Evolutionary conservation across 441 rosid species (phyloP), one percentile per base, ranked within the genome.

Genomic region (Euphorbia celastroides): DNA sequence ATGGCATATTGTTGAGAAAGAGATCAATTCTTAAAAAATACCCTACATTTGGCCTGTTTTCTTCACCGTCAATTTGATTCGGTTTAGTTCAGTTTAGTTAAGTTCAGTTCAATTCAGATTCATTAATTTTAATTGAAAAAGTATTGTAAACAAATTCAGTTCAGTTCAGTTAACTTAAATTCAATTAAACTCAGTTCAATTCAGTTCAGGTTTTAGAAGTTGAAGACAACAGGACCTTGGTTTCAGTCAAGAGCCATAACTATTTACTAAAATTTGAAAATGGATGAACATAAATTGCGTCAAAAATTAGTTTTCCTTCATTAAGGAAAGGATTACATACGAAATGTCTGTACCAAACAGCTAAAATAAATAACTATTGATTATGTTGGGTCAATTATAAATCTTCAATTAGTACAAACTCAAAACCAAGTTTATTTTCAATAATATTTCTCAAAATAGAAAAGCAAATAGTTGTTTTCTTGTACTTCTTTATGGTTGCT

Each of bases 181-280:
- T n/a, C n/a, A n/a, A n/a, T n/a, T n/a, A n/a, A n/a, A n/a, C n/a
- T n/a, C n/a, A n/a, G n/a, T n/a, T n/a, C n/a, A n/a, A n/a, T n/a
- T n/a, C n/a, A n/a, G n/a, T n/a, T n/a, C n/a, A n/a, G n/a, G n/a
- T n/a, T n/a, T n/a, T n/a, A n/a, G n/a, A n/a, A n/a, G n/a, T n/a
- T n/a, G n/a, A n/a, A n/a, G n/a, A n/a, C n/a, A n/a, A n/a, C n/a
- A n/a, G n/a, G 44, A 38, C 31, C 54, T 36, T 64, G 19, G 70
- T 62, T 66, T 50, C 26, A 34, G 51, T 58, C 54, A 50, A 60
- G 25, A 51, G 60, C 38, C 19, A 48, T 20, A 51, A 17, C 22
- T n/a, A 69, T 6, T 34, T 34, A 16, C 76, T 50, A 73, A 66
- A 69, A 58, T 23, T 55, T 51, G 72, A 69, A 65, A 30, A 62